Evolutionary conservation across 352 stramenopile genomes (phyloP), one percentile per base, ranked within the genome.

Genomic region (Globisporangium mamillatum): DNA sequence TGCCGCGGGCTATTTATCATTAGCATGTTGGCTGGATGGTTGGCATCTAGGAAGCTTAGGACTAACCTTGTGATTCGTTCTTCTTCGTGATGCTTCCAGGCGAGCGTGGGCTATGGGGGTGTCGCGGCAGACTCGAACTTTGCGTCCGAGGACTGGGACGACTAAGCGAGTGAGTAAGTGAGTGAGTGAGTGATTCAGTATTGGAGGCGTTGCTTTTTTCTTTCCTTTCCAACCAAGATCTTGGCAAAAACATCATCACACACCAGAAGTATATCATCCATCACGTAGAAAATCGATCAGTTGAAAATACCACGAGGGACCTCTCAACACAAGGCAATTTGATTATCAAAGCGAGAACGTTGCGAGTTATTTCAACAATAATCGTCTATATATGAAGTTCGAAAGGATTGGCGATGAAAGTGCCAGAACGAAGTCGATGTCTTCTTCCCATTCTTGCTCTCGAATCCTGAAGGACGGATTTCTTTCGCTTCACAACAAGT

Each of bases 111-210:
- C 44, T 75, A 75, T 46, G 79, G 81, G 0, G 78, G 78, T 38
- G 82, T 93, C 60, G 67, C 78, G 1, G 78, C 81, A 1, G 85
- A 93, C 62, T 48, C 83, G 10, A 91, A 91, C 73, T 93, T 90
- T 48, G 83, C 74, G 16, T 74, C 80, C 0, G 85, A 91, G 0
- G 82, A 91, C 67, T 92, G 83, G 83, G 86, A 92, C 71, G 74
- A 87, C 57, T 80, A 55, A 69, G 3, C 27, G 3, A 41, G 10
- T 12, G 34, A 41, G 20, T n/a, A 22, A n/a, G 9, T 53, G 50
- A 27, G 14, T 4, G 24, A 12, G 27, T 7, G n/a, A 18, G n/a
- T 36, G 32, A 36, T 36, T 50, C 41, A 4, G 41, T 16, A 50
- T 20, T 20, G 38, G 16, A 12, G 12, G 38, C 12, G 12, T 44